Base-by-base conservation (phyloP, 768 basidiomycete genomes). In the Dacryopinax primogenitus region DNA sequence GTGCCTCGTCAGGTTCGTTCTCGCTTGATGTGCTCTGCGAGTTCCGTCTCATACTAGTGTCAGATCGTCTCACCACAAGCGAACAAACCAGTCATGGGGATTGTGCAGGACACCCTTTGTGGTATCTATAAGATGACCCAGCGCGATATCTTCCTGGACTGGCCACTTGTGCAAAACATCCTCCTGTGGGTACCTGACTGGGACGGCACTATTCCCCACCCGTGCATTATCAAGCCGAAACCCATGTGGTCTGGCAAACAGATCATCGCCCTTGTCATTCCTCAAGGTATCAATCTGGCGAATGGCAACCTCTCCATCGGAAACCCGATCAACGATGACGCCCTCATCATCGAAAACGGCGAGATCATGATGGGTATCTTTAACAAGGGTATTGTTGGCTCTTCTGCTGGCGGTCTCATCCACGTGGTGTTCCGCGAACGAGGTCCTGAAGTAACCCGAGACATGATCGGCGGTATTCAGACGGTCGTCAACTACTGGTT, bases 61-160 rank as follows among this genome's bases (percentile, higher is more conserved):
- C 70, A 99, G 92, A 99, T 99, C 71, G 92, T 99, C 69, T 98
- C 95, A 6, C 96, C 96, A 0, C 96, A 99, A 81, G 95, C 95
- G 62, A 99, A 98, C 79, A 97, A 97, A 76, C 95, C 95, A 18
- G 94, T 97, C 71, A 99, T 99, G 95, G 96, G 92, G 67, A 98
- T 99, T 70, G 95, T 99, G 33, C 96, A 99, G 75, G 96, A 99
- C 73, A 98, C 96, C 0, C 85, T 99, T 0, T 96, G 93, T 72
- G 96, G 96, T 72, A 86, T 98, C 64, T 87, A 96, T 65, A 98
- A 98, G 76, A 92, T 98, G 73, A 98, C 96, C 0, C 79, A 98
- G 4, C 91, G 94, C 28, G 96, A 98, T 73, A 85, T 86, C 18
- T 97, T 98, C 78, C 77, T 96, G 73, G 96, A 98, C 69, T 96